These are phyloP conservation scores for Pleodorina starrii DNA, from an alignment of 139 green algal species.

Conservation along the genomic window DNA sequence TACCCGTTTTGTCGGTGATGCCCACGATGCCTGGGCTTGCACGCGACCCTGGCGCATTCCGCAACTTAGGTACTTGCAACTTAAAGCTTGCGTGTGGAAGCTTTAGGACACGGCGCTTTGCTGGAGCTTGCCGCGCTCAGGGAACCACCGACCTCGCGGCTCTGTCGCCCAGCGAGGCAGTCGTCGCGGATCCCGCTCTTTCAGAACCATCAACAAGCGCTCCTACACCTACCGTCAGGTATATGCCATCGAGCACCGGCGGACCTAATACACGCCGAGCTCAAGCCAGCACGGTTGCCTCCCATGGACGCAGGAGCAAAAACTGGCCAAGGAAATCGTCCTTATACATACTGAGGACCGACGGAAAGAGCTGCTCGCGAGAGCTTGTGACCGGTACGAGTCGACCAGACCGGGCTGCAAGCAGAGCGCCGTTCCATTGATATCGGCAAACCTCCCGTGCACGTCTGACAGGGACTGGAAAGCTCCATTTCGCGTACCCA, in stretches of 20 bases:
- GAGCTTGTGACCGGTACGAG: slow-evolving; percentile 90
- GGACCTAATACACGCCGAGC: neutral
- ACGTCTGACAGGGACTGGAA: slow-evolving; percentile 71
- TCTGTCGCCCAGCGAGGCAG: neutral
- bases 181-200: neutral
- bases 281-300: too few species aligned
- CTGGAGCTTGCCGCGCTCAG: neutral
- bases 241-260: neutral
- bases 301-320: neutral
- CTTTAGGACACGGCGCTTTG: neutral
- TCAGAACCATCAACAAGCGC: slow-evolving; percentile 43
- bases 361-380: slow-evolving; percentile 92
- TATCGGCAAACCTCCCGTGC: neutral
- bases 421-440: neutral
- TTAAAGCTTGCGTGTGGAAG: neutral
- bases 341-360: slow-evolving; percentile 93
- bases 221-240: slow-evolving; percentile 31
- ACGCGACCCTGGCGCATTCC: neutral
- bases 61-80: neutral
- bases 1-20: too few species aligned
- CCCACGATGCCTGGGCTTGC: slow-evolving; percentile 1
- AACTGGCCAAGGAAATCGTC: slow-evolving; percentile 72
- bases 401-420: neutral
- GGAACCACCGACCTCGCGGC: slow-evolving; percentile 7
- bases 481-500: slow-evolving; percentile 91